Conservation (phyloP, 257 asterid genomes). For the Petrea volubilis region DNA sequence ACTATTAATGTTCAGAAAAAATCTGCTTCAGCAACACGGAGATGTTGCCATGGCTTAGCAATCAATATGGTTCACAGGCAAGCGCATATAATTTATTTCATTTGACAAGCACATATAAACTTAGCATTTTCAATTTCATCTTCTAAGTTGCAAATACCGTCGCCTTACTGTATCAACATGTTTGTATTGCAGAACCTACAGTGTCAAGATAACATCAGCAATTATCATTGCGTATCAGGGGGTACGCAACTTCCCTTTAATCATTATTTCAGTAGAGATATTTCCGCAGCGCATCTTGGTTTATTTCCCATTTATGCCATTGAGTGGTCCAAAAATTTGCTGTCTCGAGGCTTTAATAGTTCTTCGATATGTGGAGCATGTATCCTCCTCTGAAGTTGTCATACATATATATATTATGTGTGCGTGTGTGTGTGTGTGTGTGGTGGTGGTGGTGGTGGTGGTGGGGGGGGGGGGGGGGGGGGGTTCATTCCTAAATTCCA, state of each 20-base stretch:
- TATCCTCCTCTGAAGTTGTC: not conserved
- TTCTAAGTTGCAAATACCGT: not conserved
- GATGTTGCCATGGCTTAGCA: slow-evolving; percentile 18
- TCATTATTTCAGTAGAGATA: slow-evolving; percentile 4
- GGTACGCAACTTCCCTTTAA: slow-evolving; percentile 46
- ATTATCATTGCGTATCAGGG: slow-evolving; percentile 57
- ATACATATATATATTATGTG: slow-evolving; percentile 3
- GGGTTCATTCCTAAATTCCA: not conserved
- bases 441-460: too few relatives aligned
- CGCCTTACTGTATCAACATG: slow-evolving; percentile 24
- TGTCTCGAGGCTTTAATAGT: not conserved
- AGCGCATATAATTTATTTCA: slow-evolving; percentile 17
- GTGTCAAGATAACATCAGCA: slow-evolving; percentile 63
- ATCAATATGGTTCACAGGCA: not conserved
- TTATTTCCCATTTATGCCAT: not conserved
- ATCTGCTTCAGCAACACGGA: slow-evolving; percentile 54
- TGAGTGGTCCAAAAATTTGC: not conserved
- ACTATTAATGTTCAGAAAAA: slow-evolving; percentile 48
- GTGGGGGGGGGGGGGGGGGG: too few relatives aligned
- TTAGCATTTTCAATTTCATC: not conserved
- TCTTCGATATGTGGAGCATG: not conserved
- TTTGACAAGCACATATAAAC: not conserved
- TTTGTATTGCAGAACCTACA: slow-evolving; percentile 40
- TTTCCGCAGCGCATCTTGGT: not conserved
- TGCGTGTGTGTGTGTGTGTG: too few relatives aligned